Conservation (phyloP, 1,139 yeast genomes). For the Saccharomyces hybrid region DNA sequence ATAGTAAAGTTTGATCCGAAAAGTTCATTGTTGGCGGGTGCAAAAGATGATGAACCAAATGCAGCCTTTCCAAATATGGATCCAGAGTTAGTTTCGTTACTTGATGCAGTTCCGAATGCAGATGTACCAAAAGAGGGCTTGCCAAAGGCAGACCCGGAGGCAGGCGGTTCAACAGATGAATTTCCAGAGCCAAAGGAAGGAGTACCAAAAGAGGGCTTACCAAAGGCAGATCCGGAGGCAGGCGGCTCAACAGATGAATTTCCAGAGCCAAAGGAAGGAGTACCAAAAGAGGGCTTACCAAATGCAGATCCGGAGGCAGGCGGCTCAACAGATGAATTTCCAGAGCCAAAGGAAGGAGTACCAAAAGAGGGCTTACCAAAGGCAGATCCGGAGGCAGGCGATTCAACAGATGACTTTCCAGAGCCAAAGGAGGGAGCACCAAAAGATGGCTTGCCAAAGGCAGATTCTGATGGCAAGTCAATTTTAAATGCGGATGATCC, state of each 20-base stretch:
- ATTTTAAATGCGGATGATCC: conserved; percentile 7
- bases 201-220: conserved; percentile 14
- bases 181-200: conserved; percentile 8
- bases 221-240: conserved; percentile 14
- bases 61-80: conserved; percentile 20
- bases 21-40: background rate
- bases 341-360: conserved; percentile 13
- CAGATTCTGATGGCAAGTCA: conserved; percentile 9
- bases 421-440: conserved; percentile 16
- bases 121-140: conserved; percentile 8
- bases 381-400: conserved; percentile 12
- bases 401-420: conserved; percentile 7
- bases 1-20: background rate
- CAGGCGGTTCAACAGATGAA: conserved; percentile 7
- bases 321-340: conserved; percentile 8
- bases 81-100: background rate
- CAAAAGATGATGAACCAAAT: conserved; percentile 16
- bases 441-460: conserved; percentile 15
- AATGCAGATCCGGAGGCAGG: conserved; percentile 13
- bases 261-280: conserved; percentile 12
- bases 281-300: conserved; percentile 16
- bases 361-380: conserved; percentile 18
- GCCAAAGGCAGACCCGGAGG: conserved; percentile 12
- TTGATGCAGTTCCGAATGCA: conserved; percentile 2
- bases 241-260: conserved; percentile 10